Base-by-base conservation (phyloP, 2,329 filamentous ascomycete genomes). In the Parafenestella ontariensis region DNA sequence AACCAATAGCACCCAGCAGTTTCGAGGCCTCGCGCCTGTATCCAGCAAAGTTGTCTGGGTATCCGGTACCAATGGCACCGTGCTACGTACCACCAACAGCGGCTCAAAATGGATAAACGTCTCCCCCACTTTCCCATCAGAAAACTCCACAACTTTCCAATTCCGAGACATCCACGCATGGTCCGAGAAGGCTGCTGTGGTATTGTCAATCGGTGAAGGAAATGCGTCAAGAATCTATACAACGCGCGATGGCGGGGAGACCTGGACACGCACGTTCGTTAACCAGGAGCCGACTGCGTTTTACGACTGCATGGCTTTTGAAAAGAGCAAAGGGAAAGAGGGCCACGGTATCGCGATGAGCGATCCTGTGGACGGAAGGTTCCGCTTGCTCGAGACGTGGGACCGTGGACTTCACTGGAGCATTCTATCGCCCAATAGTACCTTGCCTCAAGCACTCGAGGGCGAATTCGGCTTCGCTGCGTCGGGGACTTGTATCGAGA, bases 121-220 rank as follows among this genome's bases (percentile, higher is more conserved):
- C n/a, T 69, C 68, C 0, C 68, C 69, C 1, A 33, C 33, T 5
- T 55, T 70, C 10, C 28, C 61, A 0, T 41, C 18, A 6, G 66
- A 70, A 39, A 66, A 70, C 46, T 44, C 59, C 1, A 59, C 64
- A 11, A 41, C 43, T 15, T 63, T 68, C 21, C 58, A 70, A 18
- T 72, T 72, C 42, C 64, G 68, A 28, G 69, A 71, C 39, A 64
- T 72, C 11, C 62, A 70, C 28, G 69, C 69, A 7, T 72, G 62
- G 49, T 66, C 63, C 8, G 49, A 42, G 0, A 50, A 60, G 15
- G 29, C 24, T 1, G 68, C 69, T 3, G 61, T 69, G 9, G 49
- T 65, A 1, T 46, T 72, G 1, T 66, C 65, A 1, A 70, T 70
- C 17, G 69, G 67, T n/a, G 52, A 62, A n/a, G 69, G 65, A 0